Percentiles rank a stretch among this genome's conserved stretches.
phyloP scores from a whole-genome alignment of 2,329 filamentous ascomycete species.

The Diaporthe vexans region DNA sequence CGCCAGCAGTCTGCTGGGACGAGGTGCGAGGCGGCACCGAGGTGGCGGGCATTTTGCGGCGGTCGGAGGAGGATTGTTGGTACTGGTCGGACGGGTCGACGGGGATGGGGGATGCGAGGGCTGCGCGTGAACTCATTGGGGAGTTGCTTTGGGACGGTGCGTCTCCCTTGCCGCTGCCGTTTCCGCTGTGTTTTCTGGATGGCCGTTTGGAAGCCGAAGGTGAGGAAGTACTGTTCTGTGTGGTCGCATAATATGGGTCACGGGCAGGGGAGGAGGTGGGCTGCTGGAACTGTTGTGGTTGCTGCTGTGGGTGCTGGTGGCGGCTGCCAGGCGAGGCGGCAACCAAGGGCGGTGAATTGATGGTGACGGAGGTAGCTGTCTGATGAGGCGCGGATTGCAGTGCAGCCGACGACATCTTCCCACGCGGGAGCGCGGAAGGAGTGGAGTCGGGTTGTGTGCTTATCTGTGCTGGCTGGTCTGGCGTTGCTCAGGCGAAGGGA shows the following conservation, averaged over 20 bases:
- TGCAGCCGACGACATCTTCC: conserved; percentile 73
- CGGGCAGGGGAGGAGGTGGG: conserved; percentile 61
- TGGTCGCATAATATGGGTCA: conserved; percentile 70
- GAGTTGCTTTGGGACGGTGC: conserved; percentile 53
- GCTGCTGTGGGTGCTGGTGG: conserved; percentile 55
- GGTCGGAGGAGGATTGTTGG: conserved; percentile 61
- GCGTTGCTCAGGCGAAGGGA: conserved; percentile 35
- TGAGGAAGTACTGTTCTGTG: conserved; percentile 62
- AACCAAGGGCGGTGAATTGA: conserved; percentile 62
- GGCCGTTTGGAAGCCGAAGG: conserved; percentile 67
- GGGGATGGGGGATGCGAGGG: conserved; percentile 58
- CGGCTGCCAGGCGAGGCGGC: conserved; percentile 61
- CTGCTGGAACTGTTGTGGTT: conserved; percentile 34
- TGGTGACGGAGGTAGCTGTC: conserved; percentile 58
- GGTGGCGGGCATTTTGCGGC: conserved; percentile 75
- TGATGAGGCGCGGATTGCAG: conserved; percentile 73
- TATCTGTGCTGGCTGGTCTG: conserved; percentile 14
- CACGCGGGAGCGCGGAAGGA: conserved; percentile 46
- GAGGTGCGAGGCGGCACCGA: conserved; percentile 88
- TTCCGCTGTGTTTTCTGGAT: conserved; percentile 50
- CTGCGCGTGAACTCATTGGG: conserved; percentile 63
- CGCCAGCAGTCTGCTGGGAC: conserved; percentile 65
- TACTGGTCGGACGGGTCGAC: conserved; percentile 57
- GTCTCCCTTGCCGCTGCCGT: conserved; percentile 39
- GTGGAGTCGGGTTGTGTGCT: conserved; percentile 28